Evolutionary conservation across 108 stramenopile genomes (phyloP).

Genomic region (Cyclotella distinguenda): DNA sequence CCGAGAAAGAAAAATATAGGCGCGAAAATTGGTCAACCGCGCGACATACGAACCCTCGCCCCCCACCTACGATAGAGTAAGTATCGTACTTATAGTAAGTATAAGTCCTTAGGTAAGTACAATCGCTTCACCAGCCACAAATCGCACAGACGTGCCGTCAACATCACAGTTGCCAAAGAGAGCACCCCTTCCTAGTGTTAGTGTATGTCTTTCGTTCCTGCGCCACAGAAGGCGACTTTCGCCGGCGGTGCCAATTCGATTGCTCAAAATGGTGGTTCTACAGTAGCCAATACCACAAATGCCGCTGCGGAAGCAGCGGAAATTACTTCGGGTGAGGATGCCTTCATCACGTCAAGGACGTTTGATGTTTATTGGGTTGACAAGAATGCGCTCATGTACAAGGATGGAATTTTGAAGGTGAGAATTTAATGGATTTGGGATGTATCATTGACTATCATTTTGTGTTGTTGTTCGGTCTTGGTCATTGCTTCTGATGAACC

Average conservation of each 20-base stretch:
- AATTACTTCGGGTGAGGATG: slow-evolving; percentile 47
- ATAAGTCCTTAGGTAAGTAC: no score
- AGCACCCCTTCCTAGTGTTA: background rate
- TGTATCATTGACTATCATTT: background rate
- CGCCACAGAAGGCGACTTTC: slow-evolving; percentile 76
- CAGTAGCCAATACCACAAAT: slow-evolving; percentile 26
- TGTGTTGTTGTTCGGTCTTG: background rate
- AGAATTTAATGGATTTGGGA: slow-evolving; percentile 20
- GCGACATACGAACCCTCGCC: no score
- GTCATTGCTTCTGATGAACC: background rate
- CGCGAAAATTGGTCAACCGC: no score
- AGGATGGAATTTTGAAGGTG: slow-evolving; percentile 86
- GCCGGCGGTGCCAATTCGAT: slow-evolving; percentile 58
- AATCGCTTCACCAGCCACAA: no score
- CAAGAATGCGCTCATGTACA: slow-evolving; percentile 81
- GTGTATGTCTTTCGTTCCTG: slow-evolving; percentile 93
- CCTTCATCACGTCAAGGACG: slow-evolving; percentile 84
- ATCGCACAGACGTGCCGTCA: no score
- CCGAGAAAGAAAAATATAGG: no score
- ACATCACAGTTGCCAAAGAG: no score
- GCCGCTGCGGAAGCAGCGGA: slow-evolving; percentile 52
- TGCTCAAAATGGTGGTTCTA: slow-evolving; percentile 35
- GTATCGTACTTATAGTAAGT: no score
- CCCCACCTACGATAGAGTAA: no score
- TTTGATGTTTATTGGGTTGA: slow-evolving; percentile 91